Base-by-base conservation (phyloP, 139 green algal species). In the Desmodesmus armatus region DNA sequence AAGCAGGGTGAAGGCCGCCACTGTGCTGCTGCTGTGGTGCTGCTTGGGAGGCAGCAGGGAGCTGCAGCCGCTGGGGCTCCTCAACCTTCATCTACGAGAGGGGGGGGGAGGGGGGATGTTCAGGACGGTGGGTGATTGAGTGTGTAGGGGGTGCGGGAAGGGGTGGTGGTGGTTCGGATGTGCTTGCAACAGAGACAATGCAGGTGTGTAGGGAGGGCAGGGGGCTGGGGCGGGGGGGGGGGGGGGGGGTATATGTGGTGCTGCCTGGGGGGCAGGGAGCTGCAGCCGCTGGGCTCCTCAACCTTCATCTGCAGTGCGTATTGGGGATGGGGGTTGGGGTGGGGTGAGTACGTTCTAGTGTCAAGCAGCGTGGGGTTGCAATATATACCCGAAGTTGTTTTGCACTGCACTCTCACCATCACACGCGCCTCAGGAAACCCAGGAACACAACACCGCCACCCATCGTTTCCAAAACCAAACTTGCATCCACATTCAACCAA, bases 241-340 rank as follows among this genome's bases (percentile, higher is more conserved):
- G n/a, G n/a, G n/a, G n/a, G n/a, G n/a, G n/a, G n/a, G n/a, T 13
- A 13, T 17, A 17, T 39, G 58, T 67, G 23, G 23, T 33, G 58
- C 58, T 67, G 60, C 21, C 25, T 27, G 17, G 33, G 5, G 25
- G 17, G 60, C 60, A 69, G 60, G 23, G 3, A 78, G 17, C 41
- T 53, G 39, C 43, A 78, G 71, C 41, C 40, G 71, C 19, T 78
- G 19, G 69, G 69, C 39, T 78, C 69, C 37, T 80, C 73, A 35
- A 80, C 73, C 21, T 31, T n/a, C 73, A 80, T 80, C 73, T 80
- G 73, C 73, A 69, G 73, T 33, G 31, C 58, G 3, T 13, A 13
- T 31, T 29, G 17, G 63, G 23, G 11, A 67, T 58, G 47, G 17
- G 47, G 47, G 13, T 58, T 58, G 11, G 58, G n/a, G n/a, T n/a